phyloP scores from a whole-genome alignment of 176 grass and related monocot genomes.

The Triticum monococcum region DNA sequence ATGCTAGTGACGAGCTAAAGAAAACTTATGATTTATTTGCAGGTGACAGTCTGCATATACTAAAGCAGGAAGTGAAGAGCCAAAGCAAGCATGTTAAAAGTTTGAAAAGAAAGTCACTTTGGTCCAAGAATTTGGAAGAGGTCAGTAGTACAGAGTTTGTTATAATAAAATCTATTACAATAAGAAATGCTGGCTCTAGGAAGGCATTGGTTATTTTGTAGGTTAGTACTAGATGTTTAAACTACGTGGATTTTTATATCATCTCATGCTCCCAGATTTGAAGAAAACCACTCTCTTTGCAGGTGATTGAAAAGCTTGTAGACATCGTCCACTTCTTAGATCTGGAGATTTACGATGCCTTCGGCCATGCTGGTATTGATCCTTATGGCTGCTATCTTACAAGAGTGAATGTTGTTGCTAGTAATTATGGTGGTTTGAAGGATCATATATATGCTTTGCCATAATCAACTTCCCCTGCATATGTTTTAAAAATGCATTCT shows the following conservation, averaged over 20 bases:
- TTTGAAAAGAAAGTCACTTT: constrained; percentile 90
- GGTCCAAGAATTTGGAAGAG: constrained; percentile 98
- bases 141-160: constrained; percentile 48
- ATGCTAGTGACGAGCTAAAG: background rate
- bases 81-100: constrained; percentile 90
- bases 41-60: constrained; percentile 86
- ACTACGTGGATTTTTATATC: constrained; percentile 6
- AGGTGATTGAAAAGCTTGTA: constrained; percentile 93
- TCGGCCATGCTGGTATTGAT: constrained; percentile 72
- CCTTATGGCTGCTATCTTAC: constrained; percentile 29
- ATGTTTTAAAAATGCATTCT: constrained; percentile 20
- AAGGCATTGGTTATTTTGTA: constrained; percentile 9
- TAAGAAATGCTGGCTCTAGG: constrained; percentile 22
- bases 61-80: constrained; percentile 84
- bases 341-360: constrained; percentile 72
- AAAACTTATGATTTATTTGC: constrained; percentile 39
- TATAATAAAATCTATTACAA: constrained; percentile 25
- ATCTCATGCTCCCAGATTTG: constrained; percentile 14
- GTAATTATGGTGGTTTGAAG: constrained; percentile 24
- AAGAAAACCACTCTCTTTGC: constrained; percentile 20
- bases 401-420: constrained; percentile 3
- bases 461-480: background rate
- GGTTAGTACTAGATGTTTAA: constrained; percentile 7
- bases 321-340: constrained; percentile 88
- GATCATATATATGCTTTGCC: constrained; percentile 11